phyloP scores from a whole-genome alignment of 78 protist species.

The Dictyostelium purpureum region DNA sequence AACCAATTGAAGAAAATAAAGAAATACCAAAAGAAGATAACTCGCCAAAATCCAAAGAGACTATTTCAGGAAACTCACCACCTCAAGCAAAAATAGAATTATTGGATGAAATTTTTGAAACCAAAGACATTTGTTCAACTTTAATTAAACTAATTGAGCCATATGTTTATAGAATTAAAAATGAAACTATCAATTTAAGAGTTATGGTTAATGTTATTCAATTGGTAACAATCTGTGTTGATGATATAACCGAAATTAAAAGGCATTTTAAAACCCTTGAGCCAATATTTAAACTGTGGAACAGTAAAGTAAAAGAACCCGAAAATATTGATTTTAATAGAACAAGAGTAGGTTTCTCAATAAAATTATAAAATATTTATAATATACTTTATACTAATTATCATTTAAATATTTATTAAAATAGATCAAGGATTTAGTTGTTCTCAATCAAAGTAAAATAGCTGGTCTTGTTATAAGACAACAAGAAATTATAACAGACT shows the following conservation, averaged over 20 bases:
- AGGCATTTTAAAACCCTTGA: background rate
- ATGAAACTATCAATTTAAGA: background rate
- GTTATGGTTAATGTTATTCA: conserved; percentile 20
- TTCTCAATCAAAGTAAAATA: conserved; percentile 50
- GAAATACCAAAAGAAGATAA: too few species aligned
- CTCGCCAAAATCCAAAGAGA: too few species aligned
- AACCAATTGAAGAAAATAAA: too few species aligned
- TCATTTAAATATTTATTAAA: background rate
- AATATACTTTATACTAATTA: background rate
- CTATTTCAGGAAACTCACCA: background rate
- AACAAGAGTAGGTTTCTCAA: conserved; percentile 36
- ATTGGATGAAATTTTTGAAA: background rate
- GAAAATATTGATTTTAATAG: conserved; percentile 44
- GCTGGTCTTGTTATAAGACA: background rate
- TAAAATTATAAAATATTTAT: background rate
- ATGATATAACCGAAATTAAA: background rate
- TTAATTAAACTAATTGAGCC: conserved; percentile 13
- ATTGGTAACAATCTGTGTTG: background rate
- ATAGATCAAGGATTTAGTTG: conserved; percentile 40
- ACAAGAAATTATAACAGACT: too few species aligned
- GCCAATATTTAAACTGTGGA: conserved; percentile 4
- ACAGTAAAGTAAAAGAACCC: conserved; percentile 32
- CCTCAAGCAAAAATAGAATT: background rate
- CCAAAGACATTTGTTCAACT: background rate
- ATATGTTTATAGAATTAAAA: conserved; percentile 14